Percentiles rank a stretch among this genome's conserved stretches.
phyloP scores from a whole-genome alignment of 768 basidiomycete species.

The Russula vinacea region DNA sequence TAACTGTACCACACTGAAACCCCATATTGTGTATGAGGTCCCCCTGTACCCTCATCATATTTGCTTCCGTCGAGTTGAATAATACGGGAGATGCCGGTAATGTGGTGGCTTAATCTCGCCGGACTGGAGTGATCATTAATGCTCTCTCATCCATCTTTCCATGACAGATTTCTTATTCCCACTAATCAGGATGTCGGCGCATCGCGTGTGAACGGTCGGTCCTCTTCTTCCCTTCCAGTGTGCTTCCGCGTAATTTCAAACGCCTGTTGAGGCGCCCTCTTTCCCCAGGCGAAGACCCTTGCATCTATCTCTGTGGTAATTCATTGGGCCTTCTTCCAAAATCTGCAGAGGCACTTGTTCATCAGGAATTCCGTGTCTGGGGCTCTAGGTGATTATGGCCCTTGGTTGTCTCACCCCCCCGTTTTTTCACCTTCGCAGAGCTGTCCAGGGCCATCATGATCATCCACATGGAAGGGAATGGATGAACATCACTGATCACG shows the following conservation, averaged over 20 bases:
- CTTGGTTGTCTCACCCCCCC: constrained; percentile 16
- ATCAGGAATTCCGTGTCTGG: constrained; percentile 87
- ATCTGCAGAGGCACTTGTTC: constrained; percentile 63
- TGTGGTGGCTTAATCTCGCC: neutral
- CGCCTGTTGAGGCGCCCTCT: constrained; percentile 19
- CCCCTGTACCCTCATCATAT: too few relatives aligned
- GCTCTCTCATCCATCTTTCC: constrained; percentile 17
- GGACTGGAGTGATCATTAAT: neutral
- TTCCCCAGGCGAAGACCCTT: constrained; percentile 46
- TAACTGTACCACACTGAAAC: neutral
- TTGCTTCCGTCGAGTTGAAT: neutral
- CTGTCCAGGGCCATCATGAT: constrained; percentile 82
- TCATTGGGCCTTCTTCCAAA: constrained; percentile 84
- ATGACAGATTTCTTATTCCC: constrained; percentile 36
- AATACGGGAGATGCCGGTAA: neutral
- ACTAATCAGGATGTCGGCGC: constrained; percentile 51
- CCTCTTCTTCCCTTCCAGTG: constrained; percentile 1
- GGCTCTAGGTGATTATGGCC: constrained; percentile 51
- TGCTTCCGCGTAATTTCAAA: constrained; percentile 20
- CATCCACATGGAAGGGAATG: constrained; percentile 85
- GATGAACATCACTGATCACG: constrained; percentile 70
- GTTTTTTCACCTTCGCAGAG: constrained; percentile 46
- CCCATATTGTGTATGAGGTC: neutral
- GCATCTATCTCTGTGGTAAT: constrained; percentile 93
- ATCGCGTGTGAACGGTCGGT: constrained; percentile 31